A percentile compares a stretch with the other conserved stretches of the same genome.
phyloP scores from a whole-genome alignment of 2,329 filamentous ascomycete species.

The Colletotrichum zoysiae region DNA sequence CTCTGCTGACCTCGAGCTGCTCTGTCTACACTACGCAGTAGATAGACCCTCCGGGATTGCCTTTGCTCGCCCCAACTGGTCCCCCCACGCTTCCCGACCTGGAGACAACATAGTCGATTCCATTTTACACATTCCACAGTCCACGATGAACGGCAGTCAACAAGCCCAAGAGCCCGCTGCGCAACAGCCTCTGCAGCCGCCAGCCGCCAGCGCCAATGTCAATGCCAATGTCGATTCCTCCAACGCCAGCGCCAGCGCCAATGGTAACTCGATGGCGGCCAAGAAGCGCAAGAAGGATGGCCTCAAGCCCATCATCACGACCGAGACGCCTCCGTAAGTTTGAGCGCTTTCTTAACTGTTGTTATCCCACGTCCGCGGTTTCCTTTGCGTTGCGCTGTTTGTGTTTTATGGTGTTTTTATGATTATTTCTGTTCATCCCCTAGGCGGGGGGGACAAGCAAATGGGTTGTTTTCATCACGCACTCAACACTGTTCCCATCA shows the following conservation, averaged over 20 bases:
- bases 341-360: constrained; percentile 20
- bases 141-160: constrained; percentile 41
- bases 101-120: constrained; percentile 16
- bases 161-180: constrained; percentile 31
- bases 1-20: constrained; percentile 13
- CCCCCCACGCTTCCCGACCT: constrained; percentile 20
- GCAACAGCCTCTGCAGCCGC: constrained; percentile 37
- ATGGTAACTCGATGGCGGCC: constrained; percentile 42
- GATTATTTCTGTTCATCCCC: not conserved
- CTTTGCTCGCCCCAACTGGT: constrained; percentile 10
- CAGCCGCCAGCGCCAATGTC: constrained; percentile 25
- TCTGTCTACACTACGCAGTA: not conserved
- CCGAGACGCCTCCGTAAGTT: constrained; percentile 63
- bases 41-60: not conserved
- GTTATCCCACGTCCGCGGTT: not conserved
- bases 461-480: constrained; percentile 15
- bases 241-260: constrained; percentile 8
- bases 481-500: constrained; percentile 10
- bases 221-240: not conserved
- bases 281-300: constrained; percentile 84
- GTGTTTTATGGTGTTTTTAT: not conserved
- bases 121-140: constrained; percentile 18
- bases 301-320: constrained; percentile 82
- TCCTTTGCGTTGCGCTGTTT: constrained; percentile 11
- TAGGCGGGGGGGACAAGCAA: constrained; percentile 11